These are phyloP conservation scores for Aspergillus sp. DNA, from an alignment of 2,329 filamentous ascomycete genomes.

Conservation along the genomic window DNA sequence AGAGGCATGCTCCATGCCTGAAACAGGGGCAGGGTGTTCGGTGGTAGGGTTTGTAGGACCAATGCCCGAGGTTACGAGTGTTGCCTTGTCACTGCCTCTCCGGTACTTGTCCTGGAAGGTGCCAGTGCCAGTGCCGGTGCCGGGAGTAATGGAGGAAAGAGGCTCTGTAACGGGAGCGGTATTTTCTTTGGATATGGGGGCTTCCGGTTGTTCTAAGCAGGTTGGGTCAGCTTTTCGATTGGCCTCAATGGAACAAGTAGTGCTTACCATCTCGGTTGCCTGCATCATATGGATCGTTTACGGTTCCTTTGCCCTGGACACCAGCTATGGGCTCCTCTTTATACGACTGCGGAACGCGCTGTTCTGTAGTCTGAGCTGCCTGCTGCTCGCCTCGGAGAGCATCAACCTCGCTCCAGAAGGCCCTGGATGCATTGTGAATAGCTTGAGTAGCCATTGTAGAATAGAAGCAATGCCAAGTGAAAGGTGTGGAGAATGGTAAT, in stretches of 20 bases:
- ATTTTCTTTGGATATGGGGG: conserved; percentile 20
- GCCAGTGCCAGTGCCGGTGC: background rate
- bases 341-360: conserved; percentile 22
- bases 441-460: conserved; percentile 59
- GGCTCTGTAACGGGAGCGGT: conserved; percentile 23
- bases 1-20: background rate
- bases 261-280: conserved; percentile 5
- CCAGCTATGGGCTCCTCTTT: conserved; percentile 71
- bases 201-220: conserved; percentile 29
- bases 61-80: conserved; percentile 6
- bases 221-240: background rate
- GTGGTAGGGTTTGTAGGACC: conserved; percentile 9
- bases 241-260: background rate
- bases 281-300: conserved; percentile 73
- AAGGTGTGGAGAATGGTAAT: background rate
- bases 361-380: background rate
- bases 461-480: background rate
- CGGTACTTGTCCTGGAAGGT: background rate
- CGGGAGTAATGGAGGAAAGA: conserved; percentile 9
- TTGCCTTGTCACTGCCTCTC: background rate
- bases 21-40: conserved; percentile 3
- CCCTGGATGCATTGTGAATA: conserved; percentile 50
- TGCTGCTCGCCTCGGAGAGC: conserved; percentile 8
- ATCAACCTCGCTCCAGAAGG: conserved; percentile 48
- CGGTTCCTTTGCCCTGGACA: conserved; percentile 63